Percentiles rank a stretch among this genome's conserved stretches.
These are phyloP conservation scores for Colletotrichum plurivorum DNA, from an alignment of 2,329 filamentous ascomycete species.

Conservation along the genomic window DNA sequence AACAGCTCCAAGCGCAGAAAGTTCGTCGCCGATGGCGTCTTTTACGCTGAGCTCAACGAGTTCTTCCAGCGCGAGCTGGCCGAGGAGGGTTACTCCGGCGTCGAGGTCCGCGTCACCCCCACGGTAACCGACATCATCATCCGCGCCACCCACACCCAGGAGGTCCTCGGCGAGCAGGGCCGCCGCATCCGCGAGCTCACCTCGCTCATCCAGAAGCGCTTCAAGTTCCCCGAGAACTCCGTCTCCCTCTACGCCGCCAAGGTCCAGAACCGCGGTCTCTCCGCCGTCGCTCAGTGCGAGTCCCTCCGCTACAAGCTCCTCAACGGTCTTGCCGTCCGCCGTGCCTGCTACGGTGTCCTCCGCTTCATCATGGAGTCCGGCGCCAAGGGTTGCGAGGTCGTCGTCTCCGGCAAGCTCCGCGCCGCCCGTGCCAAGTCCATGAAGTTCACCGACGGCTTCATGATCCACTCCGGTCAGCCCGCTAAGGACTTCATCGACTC, in stretches of 20 bases:
- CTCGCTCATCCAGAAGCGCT: conserved; percentile 99
- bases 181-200: conserved; percentile 99
- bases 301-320: conserved; percentile 99
- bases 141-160: conserved; percentile 99
- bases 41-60: conserved; percentile 99
- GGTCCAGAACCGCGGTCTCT: conserved; percentile 99
- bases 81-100: conserved; percentile 99
- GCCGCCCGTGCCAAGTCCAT: conserved; percentile 99
- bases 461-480: conserved; percentile 99
- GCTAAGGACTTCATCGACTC: conserved; percentile 99
- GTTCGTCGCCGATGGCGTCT: conserved; percentile 98
- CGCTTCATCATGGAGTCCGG: conserved; percentile 99
- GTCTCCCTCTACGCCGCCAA: conserved; percentile 99
- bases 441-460: conserved; percentile 99
- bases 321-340: conserved; percentile 98
- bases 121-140: conserved; percentile 99
- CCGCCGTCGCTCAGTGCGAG: conserved; percentile 99
- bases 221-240: conserved; percentile 99
- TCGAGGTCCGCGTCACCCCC: conserved; percentile 99
- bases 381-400: conserved; percentile 99
- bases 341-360: conserved; percentile 99
- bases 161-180: conserved; percentile 99
- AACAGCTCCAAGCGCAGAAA: conserved; percentile 91
- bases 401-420: conserved; percentile 98
- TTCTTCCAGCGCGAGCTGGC: conserved; percentile 99